Base-by-base conservation (phyloP, 2,329 filamentous ascomycete species). In the Emmonsia crescens region DNA sequence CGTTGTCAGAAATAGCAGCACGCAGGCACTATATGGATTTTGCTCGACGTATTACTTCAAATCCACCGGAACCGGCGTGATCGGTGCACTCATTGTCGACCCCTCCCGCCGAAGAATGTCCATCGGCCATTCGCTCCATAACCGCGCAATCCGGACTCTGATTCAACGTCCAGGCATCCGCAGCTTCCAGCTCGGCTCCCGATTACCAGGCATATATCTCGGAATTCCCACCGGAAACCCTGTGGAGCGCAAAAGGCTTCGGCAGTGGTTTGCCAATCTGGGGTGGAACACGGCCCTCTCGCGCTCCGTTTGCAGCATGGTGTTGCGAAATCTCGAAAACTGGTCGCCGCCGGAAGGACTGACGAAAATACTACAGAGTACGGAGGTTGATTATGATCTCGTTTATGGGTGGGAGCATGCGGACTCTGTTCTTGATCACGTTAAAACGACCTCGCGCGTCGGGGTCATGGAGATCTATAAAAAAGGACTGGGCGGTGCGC, bases 1-100 rank as follows among this genome's bases (percentile, higher is more conserved):
- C 70, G 91, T 96, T 9, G 92, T 97, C 38, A 85, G 92, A 24
- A 97, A 96, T 72, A 95, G 89, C 76, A 96, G 89, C 73, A 97
- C 92, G 0, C 88, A 91, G 65, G 89, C 89, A 0, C 77, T 97
- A 0, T 96, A 96, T 70, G 92, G 92, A 1, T 97, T 96, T 74
- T 93, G 89, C 69, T 88, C 91, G 0, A 96, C 91, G 0, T 96
- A 96, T 71, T 91, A 85, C 71, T 85, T 89, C 70, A 85, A 85
- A 48, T 80, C 78, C n/a, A 86, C 80, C 2, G 83, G 82, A 6
- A 86, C 86, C 4, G 91, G 90, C 19, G 87, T 91, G 21, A 85
- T 97, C 58, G 91, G 89, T 0, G 85, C 89, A 3, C 80, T 97
- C n/a, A 88, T 96, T 64, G 93, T 97, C 44, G 92, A 96, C 66